These are phyloP conservation scores for Canariomyces notabilis DNA, from an alignment of 2,329 filamentous ascomycete genomes.

Conservation along the genomic window DNA sequence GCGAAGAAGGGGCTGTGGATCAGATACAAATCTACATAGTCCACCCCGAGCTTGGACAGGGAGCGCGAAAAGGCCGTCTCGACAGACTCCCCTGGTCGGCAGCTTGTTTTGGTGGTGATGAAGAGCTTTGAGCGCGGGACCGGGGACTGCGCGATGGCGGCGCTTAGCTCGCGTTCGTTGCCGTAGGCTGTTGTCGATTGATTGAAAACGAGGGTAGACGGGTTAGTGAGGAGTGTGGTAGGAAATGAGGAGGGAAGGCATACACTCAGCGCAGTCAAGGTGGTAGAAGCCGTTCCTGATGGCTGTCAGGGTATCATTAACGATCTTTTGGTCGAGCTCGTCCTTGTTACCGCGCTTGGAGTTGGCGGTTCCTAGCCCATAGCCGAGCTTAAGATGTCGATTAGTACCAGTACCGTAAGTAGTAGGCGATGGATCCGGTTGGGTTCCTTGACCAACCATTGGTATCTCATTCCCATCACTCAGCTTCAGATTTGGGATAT, in stretches of 20 bases:
- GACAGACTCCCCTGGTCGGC: slow-evolving; percentile 32
- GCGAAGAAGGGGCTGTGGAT: slow-evolving; percentile 56
- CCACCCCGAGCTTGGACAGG: slow-evolving; percentile 59
- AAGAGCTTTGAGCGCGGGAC: slow-evolving; percentile 64
- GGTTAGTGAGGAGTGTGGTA: slow-evolving; percentile 9
- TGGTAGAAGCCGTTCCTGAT: slow-evolving; percentile 67
- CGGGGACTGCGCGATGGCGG: slow-evolving; percentile 62
- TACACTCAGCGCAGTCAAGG: slow-evolving; percentile 69
- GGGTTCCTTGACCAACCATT: slow-evolving; percentile 44
- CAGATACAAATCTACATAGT: slow-evolving; percentile 69
- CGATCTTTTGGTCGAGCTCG: slow-evolving; percentile 50
- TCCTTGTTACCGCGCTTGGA: slow-evolving; percentile 50
- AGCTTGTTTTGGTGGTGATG: slow-evolving; percentile 57
- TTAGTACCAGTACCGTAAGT: too few species aligned
- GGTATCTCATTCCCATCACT: slow-evolving; percentile 72
- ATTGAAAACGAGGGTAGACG: too few species aligned
- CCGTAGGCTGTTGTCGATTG: slow-evolving; percentile 47
- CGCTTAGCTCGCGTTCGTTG: slow-evolving; percentile 66
- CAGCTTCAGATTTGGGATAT: slow-evolving; percentile 58
- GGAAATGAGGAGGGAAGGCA: neutral
- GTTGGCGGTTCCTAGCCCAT: slow-evolving; percentile 65
- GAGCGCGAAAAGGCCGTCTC: slow-evolving; percentile 52
- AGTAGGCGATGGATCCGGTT: neutral
- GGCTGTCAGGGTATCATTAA: slow-evolving; percentile 51
- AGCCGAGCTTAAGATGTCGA: slow-evolving; percentile 61